Evolutionary conservation across 805 yeast genomes (phyloP), one percentile per base, ranked within the genome.

Genomic region (Lipomyces yamanashiensis): DNA sequence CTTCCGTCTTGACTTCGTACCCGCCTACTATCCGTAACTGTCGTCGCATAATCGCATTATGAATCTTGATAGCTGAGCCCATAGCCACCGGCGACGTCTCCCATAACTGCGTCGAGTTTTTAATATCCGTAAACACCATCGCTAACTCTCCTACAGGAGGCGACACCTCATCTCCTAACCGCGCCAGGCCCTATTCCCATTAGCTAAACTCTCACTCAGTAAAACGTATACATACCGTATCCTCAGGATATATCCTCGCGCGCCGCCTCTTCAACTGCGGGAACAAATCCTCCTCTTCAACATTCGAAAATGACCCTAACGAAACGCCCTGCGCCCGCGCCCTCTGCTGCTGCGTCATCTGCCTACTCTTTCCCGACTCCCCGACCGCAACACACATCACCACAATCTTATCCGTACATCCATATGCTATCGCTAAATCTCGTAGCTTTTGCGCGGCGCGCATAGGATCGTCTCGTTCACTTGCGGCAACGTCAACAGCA

Each of bases 1-100:
- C 99, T 85, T 95, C 99, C 1, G 98, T 95, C 75, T 95, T 95
- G 34, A 95, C 99, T 75, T 95, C 99, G 74, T 95, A 95, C 1
- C 99, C 99, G 41, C 98, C 98, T 73, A 90, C 90, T 54, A 92
- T 87, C 70, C 97, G 84, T 67, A 95, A 78, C 70, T 91, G 96
- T 55, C 98, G 84, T 73, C 99, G 85, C 99, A 95, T 95, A 37
- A 95, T 84, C 23, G 90, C 84, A 74, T 95, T 95, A 76, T 95
- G 99, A 3, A 90, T 88, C 76, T 92, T 91, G 73, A 95, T 95
- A 0, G 99, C 98, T 1, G 97, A 87, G 75, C 98, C 81, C 99
- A 95, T 95, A 0, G 97, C 96, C 57, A 85, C 84, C 1, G 98
- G 97, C 72, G 86, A 88, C 7, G 90, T 80, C 72, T 95, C 99